phyloP scores from a whole-genome alignment of 1,284 basidiomycete genomes.

The Farysia itapuensis region DNA sequence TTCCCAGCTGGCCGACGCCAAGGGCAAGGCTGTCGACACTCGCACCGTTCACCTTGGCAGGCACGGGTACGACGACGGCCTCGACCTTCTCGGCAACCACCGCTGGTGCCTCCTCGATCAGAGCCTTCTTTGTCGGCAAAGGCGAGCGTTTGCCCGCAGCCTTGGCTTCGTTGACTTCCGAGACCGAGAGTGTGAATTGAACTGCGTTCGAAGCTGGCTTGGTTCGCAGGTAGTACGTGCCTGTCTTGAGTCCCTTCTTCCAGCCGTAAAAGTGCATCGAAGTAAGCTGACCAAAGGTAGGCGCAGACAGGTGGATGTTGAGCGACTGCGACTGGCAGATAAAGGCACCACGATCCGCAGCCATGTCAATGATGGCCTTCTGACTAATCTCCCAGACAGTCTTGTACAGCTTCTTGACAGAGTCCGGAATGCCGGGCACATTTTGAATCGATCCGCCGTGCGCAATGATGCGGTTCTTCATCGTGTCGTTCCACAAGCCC shows the following conservation, averaged over 20 bases:
- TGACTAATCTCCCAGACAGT: constrained; percentile 99
- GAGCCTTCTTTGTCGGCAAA: constrained; percentile 3
- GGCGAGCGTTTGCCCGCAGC: constrained; percentile 62
- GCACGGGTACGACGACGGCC: constrained; percentile 4
- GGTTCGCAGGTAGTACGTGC: constrained; percentile 79
- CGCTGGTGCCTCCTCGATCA: constrained; percentile 3
- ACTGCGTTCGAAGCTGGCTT: constrained; percentile 91
- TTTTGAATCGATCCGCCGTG: constrained; percentile 86
- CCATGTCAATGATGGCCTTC: constrained; percentile 96
- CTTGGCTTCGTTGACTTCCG: constrained; percentile 73
- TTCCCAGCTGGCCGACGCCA: constrained; percentile 48
- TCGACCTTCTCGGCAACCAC: constrained; percentile 2
- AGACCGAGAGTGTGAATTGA: constrained; percentile 89
- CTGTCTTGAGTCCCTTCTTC: constrained; percentile 99
- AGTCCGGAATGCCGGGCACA: constrained; percentile 58
- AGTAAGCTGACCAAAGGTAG: constrained; percentile 82
- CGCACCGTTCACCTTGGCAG: constrained; percentile 4
- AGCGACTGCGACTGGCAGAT: constrained; percentile 84
- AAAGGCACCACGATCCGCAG: constrained; percentile 96
- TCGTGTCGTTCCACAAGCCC: constrained; percentile 93
- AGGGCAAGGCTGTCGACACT: constrained; percentile 12
- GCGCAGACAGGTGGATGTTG: constrained; percentile 90
- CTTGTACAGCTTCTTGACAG: constrained; percentile 84
- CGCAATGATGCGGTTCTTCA: constrained; percentile 99
- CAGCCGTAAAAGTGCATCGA: constrained; percentile 99